A percentile compares a stretch with the other conserved stretches of the same genome.
Evolutionary conservation across 768 basidiomycete species (phyloP).

Genomic region (Boletus tomentosulus): DNA sequence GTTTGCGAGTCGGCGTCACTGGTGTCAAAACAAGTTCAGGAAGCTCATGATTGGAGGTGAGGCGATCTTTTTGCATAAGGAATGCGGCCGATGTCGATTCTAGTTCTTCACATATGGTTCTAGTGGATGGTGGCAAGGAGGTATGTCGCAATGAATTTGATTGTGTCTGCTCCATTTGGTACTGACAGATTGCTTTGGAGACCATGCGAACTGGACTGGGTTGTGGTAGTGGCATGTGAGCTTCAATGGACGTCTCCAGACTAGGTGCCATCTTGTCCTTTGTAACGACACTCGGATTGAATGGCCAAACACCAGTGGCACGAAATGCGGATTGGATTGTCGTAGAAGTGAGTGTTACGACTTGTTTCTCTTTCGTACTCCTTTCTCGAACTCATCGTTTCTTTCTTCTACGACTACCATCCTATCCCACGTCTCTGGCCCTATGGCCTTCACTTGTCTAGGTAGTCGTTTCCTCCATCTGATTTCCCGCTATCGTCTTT

Average conservation of each 20-base stretch:
- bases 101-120: neutral
- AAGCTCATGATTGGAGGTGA: neutral
- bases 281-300: neutral
- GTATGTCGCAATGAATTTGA: too few species aligned
- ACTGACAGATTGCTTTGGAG: neutral
- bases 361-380: too few species aligned
- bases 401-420: too few species aligned
- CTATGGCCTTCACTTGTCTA: too few species aligned
- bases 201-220: neutral
- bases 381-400: too few species aligned
- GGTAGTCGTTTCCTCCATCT: too few species aligned
- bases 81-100: constrained; percentile 7
- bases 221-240: neutral
- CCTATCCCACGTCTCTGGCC: too few species aligned
- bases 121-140: neutral
- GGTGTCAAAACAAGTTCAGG: neutral
- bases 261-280: constrained; percentile 1
- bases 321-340: neutral
- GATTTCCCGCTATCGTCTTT: too few species aligned
- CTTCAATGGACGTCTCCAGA: neutral
- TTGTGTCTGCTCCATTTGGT: neutral
- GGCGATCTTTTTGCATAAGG: constrained; percentile 1
- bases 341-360: too few species aligned
- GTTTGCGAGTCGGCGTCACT: neutral
- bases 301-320: neutral